Base-by-base conservation (phyloP, 2,329 filamentous ascomycete genomes). In the Aciculosporium take region DNA sequence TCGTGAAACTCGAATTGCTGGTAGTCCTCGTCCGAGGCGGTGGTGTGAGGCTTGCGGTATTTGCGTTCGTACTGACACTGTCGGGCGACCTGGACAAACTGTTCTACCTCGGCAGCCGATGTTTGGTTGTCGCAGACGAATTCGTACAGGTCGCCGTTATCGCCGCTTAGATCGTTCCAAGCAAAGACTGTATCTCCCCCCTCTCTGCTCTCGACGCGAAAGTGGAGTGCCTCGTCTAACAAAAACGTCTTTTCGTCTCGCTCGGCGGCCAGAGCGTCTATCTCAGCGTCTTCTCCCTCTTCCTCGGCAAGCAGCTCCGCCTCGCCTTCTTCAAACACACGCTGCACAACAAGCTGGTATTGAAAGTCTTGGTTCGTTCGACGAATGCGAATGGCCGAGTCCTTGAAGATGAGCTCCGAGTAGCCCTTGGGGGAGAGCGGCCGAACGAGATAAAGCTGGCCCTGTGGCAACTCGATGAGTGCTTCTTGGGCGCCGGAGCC, bases 41-140 rank as follows among this genome's bases (percentile, higher is more conserved):
- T 81, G 35, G 85, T 79, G 51, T 85, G 75, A 30, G 76, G 80
- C 55, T 81, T 83, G 48, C 85, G 77, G 61, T 91, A 93, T 61
- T 94, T 96, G 55, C 89, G 77, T 66, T 98, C 91, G 81, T 93
- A 98, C 62, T 98, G 91, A 59, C 91, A 95, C 74, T 95, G 81
- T 44, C 84, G 74, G 7, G 91, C 84, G 40, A 86, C 79, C 41
- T 81, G 71, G 55, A 89, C 78, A 59, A 98, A 96, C 13, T 81
- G 76, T 35, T 80, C 72, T 20, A 91, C 81, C 51, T 88, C 82
- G 37, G 77, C 71, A 3, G 77, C 66, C 23, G 78, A 68, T 32
- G 83, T 75, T 10, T 79, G 79, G 30, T 69, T 60, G 63, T 96
- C 91, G 66, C 88, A 96, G 48, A 98, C 84, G 57, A 96, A 98